These are phyloP conservation scores for Tetrapisispora pingtungensis DNA, from an alignment of 805 yeast species.

Conservation along the genomic window DNA sequence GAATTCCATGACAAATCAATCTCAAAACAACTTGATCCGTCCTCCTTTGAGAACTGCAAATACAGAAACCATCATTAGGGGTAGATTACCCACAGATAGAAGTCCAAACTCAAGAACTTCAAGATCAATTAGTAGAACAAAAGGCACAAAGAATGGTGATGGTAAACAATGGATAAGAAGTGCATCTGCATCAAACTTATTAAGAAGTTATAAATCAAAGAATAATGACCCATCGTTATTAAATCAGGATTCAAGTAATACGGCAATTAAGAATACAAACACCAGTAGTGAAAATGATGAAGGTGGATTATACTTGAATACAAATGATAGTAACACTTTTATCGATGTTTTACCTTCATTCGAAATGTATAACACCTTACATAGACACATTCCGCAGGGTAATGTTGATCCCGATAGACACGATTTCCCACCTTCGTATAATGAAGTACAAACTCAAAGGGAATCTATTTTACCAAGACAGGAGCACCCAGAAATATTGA, in stretches of 20 bases:
- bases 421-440: constrained; percentile 31
- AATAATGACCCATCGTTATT: background rate
- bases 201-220: constrained; percentile 3
- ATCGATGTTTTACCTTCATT: constrained; percentile 59
- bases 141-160: background rate
- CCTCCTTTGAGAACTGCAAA: constrained; percentile 3
- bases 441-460: constrained; percentile 14
- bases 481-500: constrained; percentile 6
- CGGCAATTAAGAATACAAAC: background rate
- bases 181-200: constrained; percentile 18
- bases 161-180: constrained; percentile 12
- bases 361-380: constrained; percentile 49
- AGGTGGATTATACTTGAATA: background rate
- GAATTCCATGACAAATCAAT: background rate
- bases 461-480: constrained; percentile 7
- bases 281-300: background rate
- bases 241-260: background rate
- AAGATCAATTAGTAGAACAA: background rate
- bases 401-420: constrained; percentile 25
- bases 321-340: constrained; percentile 11
- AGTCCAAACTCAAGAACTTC: background rate
- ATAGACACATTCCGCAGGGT: constrained; percentile 34
- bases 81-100: background rate
- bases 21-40: background rate
- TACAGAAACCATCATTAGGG: constrained; percentile 3